Evolutionary conservation across 192 early-diverging fungal genomes (phyloP).

Genomic region (Lunasporangiospora selenospora): DNA sequence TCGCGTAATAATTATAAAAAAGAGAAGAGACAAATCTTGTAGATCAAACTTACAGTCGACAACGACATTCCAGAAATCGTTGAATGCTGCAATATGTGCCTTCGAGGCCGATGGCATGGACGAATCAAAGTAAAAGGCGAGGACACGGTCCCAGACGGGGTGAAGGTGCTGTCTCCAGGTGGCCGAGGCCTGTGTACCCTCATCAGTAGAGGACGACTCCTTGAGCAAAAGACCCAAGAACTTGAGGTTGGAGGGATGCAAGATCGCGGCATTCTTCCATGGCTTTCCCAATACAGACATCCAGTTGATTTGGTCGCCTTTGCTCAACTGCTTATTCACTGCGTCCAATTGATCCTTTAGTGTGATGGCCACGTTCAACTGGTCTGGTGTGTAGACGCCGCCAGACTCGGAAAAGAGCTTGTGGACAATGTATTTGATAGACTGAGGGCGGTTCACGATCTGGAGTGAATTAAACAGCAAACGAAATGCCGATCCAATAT

Average conservation of each 20-base stretch:
- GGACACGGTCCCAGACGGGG: constrained; percentile 77
- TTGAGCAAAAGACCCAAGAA: constrained; percentile 41
- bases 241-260: constrained; percentile 44
- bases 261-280: constrained; percentile 42
- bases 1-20: no score
- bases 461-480: no score
- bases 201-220: constrained; percentile 39
- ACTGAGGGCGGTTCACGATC: constrained; percentile 38
- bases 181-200: constrained; percentile 49
- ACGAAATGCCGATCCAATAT: no score
- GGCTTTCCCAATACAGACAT: constrained; percentile 33
- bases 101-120: constrained; percentile 31
- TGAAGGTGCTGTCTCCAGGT: constrained; percentile 85
- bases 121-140: constrained; percentile 61
- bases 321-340: constrained; percentile 34
- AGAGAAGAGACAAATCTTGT: no score
- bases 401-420: constrained; percentile 46
- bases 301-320: constrained; percentile 41
- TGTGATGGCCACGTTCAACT: constrained; percentile 57
- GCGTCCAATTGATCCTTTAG: constrained; percentile 47
- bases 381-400: constrained; percentile 59
- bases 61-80: constrained; percentile 79
- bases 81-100: constrained; percentile 63
- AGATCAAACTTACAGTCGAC: constrained; percentile 79
- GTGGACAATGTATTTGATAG: constrained; percentile 50